Percentiles rank a stretch among this genome's conserved stretches.
These are phyloP conservation scores for Paraphoma sp. DNA, from an alignment of 2,329 filamentous ascomycete species.

Conservation along the genomic window DNA sequence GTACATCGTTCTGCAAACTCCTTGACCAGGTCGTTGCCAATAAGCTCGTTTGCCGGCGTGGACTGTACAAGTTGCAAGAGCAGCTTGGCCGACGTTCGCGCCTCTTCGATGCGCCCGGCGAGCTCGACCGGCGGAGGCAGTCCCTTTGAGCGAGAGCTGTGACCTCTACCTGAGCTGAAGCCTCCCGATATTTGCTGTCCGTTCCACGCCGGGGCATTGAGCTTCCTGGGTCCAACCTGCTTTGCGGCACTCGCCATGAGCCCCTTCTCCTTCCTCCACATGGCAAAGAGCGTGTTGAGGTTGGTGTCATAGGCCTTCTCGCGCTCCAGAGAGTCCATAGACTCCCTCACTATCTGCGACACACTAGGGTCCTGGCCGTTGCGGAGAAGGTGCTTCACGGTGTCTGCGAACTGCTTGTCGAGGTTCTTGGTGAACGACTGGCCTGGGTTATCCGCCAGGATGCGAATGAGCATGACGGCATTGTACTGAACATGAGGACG, in stretches of 20 bases:
- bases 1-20: conserved; percentile 91
- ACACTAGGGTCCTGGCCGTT: conserved; percentile 76
- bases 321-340: conserved; percentile 76
- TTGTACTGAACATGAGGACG: conserved; percentile 87
- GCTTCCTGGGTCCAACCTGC: conserved; percentile 46
- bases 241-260: conserved; percentile 56
- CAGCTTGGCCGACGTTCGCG: conserved; percentile 86
- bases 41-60: conserved; percentile 76
- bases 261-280: conserved; percentile 84
- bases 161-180: conserved; percentile 22
- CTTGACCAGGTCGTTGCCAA: conserved; percentile 84
- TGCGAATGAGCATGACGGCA: conserved; percentile 92
- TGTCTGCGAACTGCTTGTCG: conserved; percentile 81
- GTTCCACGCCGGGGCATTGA: conserved; percentile 54
- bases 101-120: conserved; percentile 84
- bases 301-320: conserved; percentile 78
- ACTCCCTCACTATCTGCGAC: conserved; percentile 86
- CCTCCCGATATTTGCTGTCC: conserved; percentile 31
- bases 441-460: conserved; percentile 90
- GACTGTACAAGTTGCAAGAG: conserved; percentile 91
- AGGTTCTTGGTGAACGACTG: conserved; percentile 88
- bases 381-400: conserved; percentile 76
- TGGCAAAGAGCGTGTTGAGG: conserved; percentile 72
- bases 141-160: conserved; percentile 23
- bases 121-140: conserved; percentile 78